phyloP scores from a whole-genome alignment of 306 rosid genomes.

The Cicer arietinum region DNA sequence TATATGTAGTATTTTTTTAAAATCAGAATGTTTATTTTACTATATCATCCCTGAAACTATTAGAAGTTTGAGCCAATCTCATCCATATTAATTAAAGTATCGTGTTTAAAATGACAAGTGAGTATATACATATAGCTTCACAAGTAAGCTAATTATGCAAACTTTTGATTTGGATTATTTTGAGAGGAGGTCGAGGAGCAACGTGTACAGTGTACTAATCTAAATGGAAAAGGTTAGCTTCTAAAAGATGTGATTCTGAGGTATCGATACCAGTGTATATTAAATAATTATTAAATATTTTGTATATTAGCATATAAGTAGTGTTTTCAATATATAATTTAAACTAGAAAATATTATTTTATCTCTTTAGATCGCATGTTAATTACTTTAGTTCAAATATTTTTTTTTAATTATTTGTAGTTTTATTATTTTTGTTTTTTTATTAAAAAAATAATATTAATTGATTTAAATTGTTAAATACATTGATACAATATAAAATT shows the following conservation, averaged over 20 bases:
- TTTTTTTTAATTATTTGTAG: too few relatives aligned
- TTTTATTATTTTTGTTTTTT: too few relatives aligned
- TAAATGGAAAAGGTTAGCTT: background rate
- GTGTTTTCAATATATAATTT: too few relatives aligned
- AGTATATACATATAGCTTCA: background rate
- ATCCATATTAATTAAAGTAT: background rate
- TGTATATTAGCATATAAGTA: too few relatives aligned
- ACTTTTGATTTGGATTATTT: background rate
- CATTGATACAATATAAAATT: too few relatives aligned
- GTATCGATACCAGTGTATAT: background rate
- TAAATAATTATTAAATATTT: background rate
- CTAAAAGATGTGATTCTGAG: constrained; percentile 19
- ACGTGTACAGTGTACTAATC: background rate
- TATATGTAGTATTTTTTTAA: too few relatives aligned
- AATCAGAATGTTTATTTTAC: too few relatives aligned
- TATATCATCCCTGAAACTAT: background rate
- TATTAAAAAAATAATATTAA: too few relatives aligned
- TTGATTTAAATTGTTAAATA: too few relatives aligned
- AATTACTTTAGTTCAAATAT: too few relatives aligned
- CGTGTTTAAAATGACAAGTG: background rate
- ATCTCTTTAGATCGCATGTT: too few relatives aligned
- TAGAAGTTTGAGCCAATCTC: background rate
- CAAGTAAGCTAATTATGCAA: background rate
- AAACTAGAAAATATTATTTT: too few relatives aligned
- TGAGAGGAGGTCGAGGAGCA: background rate